These are phyloP conservation scores for Periconia sp. DNA, from an alignment of 2,329 filamentous ascomycete species.

Conservation along the genomic window DNA sequence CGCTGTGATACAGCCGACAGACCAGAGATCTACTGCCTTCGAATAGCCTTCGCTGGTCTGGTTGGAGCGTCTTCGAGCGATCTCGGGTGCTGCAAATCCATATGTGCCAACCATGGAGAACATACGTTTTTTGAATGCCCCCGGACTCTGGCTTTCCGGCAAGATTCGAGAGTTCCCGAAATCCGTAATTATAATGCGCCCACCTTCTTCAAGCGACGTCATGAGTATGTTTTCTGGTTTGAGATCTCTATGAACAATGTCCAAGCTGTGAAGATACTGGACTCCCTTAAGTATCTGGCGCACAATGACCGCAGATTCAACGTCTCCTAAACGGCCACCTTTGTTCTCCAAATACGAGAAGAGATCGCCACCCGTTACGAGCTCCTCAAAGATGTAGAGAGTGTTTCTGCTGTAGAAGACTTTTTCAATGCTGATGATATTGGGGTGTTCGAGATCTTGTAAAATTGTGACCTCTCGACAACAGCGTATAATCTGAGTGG, in stretches of 20 bases:
- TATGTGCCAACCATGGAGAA: constrained; percentile 56
- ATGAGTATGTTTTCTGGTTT: constrained; percentile 67
- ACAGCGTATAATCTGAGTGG: constrained; percentile 24
- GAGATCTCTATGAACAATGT: constrained; percentile 63
- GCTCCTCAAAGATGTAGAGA: constrained; percentile 63
- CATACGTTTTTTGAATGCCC: constrained; percentile 47
- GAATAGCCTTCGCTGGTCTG: constrained; percentile 52
- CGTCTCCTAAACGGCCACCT: constrained; percentile 49
- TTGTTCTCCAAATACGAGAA: constrained; percentile 60
- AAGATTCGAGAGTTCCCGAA: constrained; percentile 59
- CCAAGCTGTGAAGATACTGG: constrained; percentile 58
- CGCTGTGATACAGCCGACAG: constrained; percentile 58
- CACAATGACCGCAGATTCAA: constrained; percentile 57
- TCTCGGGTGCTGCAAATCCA: constrained; percentile 59
- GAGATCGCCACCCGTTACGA: constrained; percentile 62
- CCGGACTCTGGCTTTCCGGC: constrained; percentile 14
- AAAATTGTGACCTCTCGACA: constrained; percentile 53
- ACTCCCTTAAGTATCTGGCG: constrained; percentile 60
- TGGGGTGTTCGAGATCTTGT: constrained; percentile 59
- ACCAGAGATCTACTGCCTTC: constrained; percentile 64
- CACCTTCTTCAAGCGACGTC: constrained; percentile 53
- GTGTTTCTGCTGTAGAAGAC: constrained; percentile 56
- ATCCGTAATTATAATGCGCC: constrained; percentile 61
- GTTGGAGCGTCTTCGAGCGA: constrained; percentile 34
- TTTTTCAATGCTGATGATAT: constrained; percentile 60